Conservation (phyloP, 352 stramenopile genomes). For the Pythium periplocum region DNA sequence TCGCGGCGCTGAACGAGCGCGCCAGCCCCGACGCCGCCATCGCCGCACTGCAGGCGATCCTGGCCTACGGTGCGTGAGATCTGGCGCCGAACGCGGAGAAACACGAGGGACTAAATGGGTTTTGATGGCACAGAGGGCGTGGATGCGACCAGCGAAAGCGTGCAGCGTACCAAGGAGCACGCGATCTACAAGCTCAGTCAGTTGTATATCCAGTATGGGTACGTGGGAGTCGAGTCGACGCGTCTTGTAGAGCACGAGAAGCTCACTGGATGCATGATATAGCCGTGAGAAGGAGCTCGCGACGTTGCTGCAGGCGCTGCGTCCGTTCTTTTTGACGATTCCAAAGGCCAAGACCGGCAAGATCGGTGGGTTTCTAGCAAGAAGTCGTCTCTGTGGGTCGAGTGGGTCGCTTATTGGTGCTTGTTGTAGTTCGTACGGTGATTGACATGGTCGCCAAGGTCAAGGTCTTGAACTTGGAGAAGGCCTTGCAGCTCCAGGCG, state of each 20-base stretch:
- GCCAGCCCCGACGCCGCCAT: slow-evolving; percentile 49
- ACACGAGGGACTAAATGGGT: slow-evolving; percentile 5
- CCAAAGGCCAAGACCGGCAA: slow-evolving; percentile 98
- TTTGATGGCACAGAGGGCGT: slow-evolving; percentile 27
- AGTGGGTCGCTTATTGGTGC: background rate
- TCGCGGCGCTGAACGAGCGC: slow-evolving; percentile 22
- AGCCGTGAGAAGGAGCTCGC: slow-evolving; percentile 82
- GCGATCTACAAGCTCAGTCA: slow-evolving; percentile 94
- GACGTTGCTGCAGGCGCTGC: slow-evolving; percentile 80
- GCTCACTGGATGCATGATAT: background rate
- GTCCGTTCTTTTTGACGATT: slow-evolving; percentile 93
- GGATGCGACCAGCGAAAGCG: slow-evolving; percentile 58
- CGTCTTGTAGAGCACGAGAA: no score
- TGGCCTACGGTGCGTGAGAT: slow-evolving; percentile 55
- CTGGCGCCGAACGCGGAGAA: no score
- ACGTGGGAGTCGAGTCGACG: slow-evolving; percentile 8
- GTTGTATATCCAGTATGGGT: slow-evolving; percentile 86
- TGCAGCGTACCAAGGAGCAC: slow-evolving; percentile 93
- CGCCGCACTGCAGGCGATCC: slow-evolving; percentile 58
- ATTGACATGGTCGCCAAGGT: slow-evolving; percentile 96
- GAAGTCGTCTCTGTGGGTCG: no score
- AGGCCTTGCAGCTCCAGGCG: slow-evolving; percentile 92
- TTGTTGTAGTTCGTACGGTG: slow-evolving; percentile 89
- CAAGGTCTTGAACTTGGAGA: slow-evolving; percentile 78
- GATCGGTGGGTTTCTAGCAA: slow-evolving; percentile 66